Percentiles rank a stretch among this genome's conserved stretches.
Conservation (phyloP, 305 asterid species). For the Ilex paraguariensis region DNA sequence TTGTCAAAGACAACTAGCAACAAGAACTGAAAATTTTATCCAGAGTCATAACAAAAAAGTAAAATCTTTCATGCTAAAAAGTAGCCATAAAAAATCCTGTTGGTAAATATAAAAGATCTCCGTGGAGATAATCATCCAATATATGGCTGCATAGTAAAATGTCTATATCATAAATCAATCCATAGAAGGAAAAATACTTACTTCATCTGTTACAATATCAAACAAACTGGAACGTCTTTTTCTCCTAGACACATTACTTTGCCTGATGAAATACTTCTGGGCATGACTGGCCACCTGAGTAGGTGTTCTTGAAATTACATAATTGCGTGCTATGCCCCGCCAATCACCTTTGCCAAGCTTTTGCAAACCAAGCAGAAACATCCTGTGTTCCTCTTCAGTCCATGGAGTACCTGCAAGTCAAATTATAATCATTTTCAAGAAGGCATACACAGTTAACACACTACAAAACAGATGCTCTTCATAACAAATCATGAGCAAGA, state of each 20-base stretch:
- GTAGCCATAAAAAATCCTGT: too few species aligned
- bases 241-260: constrained; percentile 83
- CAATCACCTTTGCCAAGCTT: constrained; percentile 99
- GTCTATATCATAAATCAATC: too few species aligned
- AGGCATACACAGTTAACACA: constrained; percentile 1
- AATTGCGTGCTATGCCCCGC: constrained; percentile 99
- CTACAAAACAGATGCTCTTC: background rate
- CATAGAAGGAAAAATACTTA: constrained; percentile 32
- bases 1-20: too few species aligned
- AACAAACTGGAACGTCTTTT: constrained; percentile 97
- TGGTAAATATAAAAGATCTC: background rate
- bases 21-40: too few species aligned
- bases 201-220: constrained; percentile 89
- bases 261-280: constrained; percentile 94
- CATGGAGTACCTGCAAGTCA: constrained; percentile 76
- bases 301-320: constrained; percentile 87
- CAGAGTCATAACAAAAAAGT: too few species aligned
- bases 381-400: constrained; percentile 97
- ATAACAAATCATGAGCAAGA: too few species aligned
- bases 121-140: too few species aligned
- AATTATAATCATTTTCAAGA: constrained; percentile 5
- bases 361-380: constrained; percentile 91
- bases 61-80: too few species aligned
- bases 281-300: constrained; percentile 99
- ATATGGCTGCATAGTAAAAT: too few species aligned